These are phyloP conservation scores for Camellia sinensis DNA, from an alignment of 148 eudicot genomes.

Conservation along the genomic window DNA sequence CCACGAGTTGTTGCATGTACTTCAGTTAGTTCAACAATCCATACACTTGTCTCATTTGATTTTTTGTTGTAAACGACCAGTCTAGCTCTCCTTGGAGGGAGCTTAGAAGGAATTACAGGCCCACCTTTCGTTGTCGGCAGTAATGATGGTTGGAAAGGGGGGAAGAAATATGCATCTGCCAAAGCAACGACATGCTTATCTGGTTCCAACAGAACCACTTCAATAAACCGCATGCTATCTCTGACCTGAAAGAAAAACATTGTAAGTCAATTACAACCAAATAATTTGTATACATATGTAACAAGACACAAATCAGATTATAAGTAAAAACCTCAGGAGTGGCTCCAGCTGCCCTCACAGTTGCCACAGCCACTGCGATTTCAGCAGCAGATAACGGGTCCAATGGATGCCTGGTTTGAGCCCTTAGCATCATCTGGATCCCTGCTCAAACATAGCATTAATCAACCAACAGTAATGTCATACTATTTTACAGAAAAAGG, in stretches of 20 bases:
- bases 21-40: conserved; percentile 75
- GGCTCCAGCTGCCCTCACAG: conserved; percentile 78
- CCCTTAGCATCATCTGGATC: conserved; percentile 43
- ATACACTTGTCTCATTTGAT: conserved; percentile 73
- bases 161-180: conserved; percentile 88
- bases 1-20: conserved; percentile 85
- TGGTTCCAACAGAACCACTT: conserved; percentile 78
- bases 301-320: background rate
- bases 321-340: conserved; percentile 54
- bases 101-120: conserved; percentile 66
- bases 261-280: background rate
- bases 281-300: background rate
- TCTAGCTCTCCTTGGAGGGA: conserved; percentile 80
- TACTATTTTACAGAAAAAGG: background rate
- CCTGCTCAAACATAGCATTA: conserved; percentile 31
- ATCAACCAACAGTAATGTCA: conserved; percentile 6
- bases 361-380: conserved; percentile 63
- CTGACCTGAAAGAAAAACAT: conserved; percentile 36
- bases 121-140: conserved; percentile 65
- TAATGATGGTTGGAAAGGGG: conserved; percentile 82
- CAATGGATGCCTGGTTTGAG: conserved; percentile 66
- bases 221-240: conserved; percentile 86
- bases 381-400: conserved; percentile 69
- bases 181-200: conserved; percentile 71
- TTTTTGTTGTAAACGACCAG: conserved; percentile 67